phyloP scores from a whole-genome alignment of 2,329 filamentous ascomycete genomes.

The Cladosporium sp. region DNA sequence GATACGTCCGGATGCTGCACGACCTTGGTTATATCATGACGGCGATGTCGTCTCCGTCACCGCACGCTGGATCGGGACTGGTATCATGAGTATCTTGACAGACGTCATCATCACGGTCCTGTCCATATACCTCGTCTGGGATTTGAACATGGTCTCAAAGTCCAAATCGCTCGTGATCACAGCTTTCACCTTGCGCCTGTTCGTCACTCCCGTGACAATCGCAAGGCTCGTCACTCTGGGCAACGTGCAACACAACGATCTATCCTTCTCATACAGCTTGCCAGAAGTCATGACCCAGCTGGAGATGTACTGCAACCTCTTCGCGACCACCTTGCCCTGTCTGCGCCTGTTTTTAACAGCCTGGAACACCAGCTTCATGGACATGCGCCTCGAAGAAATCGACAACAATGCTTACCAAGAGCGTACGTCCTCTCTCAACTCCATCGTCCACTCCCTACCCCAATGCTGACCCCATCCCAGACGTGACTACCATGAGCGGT shows the following conservation, averaged over 20 bases:
- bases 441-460: not conserved
- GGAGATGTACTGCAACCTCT: conserved; percentile 20
- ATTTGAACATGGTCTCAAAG: conserved; percentile 16
- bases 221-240: conserved; percentile 13
- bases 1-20: conserved; percentile 6
- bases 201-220: conserved; percentile 14
- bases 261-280: conserved; percentile 14
- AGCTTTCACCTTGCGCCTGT: conserved; percentile 16
- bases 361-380: conserved; percentile 18
- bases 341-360: conserved; percentile 20
- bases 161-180: conserved; percentile 16
- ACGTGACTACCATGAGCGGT: conserved; percentile 1
- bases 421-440: not conserved
- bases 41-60: not conserved
- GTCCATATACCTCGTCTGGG: conserved; percentile 14
- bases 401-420: conserved; percentile 8
- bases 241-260: conserved; percentile 10
- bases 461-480: not conserved
- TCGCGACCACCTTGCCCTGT: conserved; percentile 21
- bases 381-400: conserved; percentile 12
- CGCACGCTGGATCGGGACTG: conserved; percentile 6
- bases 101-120: conserved; percentile 12
- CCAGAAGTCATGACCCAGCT: conserved; percentile 17
- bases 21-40: conserved; percentile 5
- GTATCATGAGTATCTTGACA: conserved; percentile 10